These are phyloP conservation scores for Coemansia sp. DNA, from an alignment of 192 early-diverging fungal species.

Conservation along the genomic window DNA sequence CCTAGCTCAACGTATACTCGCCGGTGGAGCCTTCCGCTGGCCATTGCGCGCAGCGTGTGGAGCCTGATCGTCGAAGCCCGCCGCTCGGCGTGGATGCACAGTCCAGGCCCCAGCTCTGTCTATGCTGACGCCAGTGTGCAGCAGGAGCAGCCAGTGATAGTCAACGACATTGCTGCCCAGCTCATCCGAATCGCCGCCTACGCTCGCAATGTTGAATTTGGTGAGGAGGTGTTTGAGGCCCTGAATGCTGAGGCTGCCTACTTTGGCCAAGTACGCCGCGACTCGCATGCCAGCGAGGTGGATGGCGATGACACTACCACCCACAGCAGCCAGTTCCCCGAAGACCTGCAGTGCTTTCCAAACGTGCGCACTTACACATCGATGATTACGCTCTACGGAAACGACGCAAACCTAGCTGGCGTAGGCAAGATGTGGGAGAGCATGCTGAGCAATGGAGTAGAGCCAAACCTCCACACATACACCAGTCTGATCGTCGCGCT, in stretches of 20 bases:
- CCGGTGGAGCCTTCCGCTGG: conserved; percentile 39
- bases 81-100: conserved; percentile 22
- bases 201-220: conserved; percentile 44
- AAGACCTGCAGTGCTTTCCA: conserved; percentile 43
- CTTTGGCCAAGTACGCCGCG: conserved; percentile 20
- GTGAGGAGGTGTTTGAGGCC: conserved; percentile 42
- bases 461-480: conserved; percentile 46
- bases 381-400: conserved; percentile 46
- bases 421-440: conserved; percentile 30
- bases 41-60: conserved; percentile 37
- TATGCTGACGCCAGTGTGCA: not conserved
- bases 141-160: conserved; percentile 37
- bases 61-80: conserved; percentile 18
- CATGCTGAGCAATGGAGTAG: conserved; percentile 37
- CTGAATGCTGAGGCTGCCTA: conserved; percentile 22
- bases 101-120: not conserved
- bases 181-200: conserved; percentile 41
- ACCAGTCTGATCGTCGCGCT: conserved; percentile 39
- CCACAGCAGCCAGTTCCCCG: conserved; percentile 18
- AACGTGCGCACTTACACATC: conserved; percentile 51
- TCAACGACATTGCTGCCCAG: conserved; percentile 48
- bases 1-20: conserved; percentile 7
- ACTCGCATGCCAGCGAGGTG: not conserved
- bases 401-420: conserved; percentile 25
- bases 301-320: not conserved